A percentile compares a stretch with the other conserved stretches of the same genome.
Conservation (phyloP, 805 yeast species). For the Myxozyma kluyveri region DNA sequence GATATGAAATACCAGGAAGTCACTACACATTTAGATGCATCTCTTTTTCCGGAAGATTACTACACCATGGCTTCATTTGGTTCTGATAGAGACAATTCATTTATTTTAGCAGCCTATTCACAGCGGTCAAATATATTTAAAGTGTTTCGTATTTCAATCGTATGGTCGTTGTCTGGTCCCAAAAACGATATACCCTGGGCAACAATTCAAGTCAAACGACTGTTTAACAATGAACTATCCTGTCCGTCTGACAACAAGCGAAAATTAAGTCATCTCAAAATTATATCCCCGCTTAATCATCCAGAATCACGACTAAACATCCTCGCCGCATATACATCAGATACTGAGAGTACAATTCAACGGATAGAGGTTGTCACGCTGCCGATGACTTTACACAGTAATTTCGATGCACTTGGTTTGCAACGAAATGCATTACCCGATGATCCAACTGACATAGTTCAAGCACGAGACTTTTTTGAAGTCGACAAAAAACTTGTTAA, state of each 20-base stretch:
- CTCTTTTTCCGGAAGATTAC: slow-evolving; percentile 23
- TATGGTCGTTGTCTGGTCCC: slow-evolving; percentile 30
- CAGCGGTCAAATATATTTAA: slow-evolving; percentile 25
- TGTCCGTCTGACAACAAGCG: slow-evolving; percentile 12
- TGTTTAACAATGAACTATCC: slow-evolving; percentile 13
- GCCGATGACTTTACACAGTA: slow-evolving; percentile 23
- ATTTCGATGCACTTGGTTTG: slow-evolving; percentile 24
- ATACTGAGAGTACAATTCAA: slow-evolving; percentile 11
- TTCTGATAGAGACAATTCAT: slow-evolving; percentile 30
- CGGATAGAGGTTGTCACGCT: slow-evolving; percentile 17
- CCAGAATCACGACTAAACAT: slow-evolving; percentile 27
- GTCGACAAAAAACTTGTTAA: slow-evolving; percentile 9
- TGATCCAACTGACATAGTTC: slow-evolving; percentile 16
- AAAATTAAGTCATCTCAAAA: slow-evolving; percentile 22
- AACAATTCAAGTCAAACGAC: slow-evolving; percentile 7
- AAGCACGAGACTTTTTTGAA: slow-evolving; percentile 5
- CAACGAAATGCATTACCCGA: slow-evolving; percentile 18
- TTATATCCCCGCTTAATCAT: slow-evolving; percentile 25
- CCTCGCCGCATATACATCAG: slow-evolving; percentile 15
- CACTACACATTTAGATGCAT: slow-evolving; percentile 27
- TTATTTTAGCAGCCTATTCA: slow-evolving; percentile 36
- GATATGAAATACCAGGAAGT: slow-evolving; percentile 29
- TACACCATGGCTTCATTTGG: slow-evolving; percentile 29
- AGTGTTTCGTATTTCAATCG: slow-evolving; percentile 34
- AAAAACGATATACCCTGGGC: slow-evolving; percentile 17